phyloP scores from a whole-genome alignment of 179 eudicot genomes.

The Patellifolia procumbens region DNA sequence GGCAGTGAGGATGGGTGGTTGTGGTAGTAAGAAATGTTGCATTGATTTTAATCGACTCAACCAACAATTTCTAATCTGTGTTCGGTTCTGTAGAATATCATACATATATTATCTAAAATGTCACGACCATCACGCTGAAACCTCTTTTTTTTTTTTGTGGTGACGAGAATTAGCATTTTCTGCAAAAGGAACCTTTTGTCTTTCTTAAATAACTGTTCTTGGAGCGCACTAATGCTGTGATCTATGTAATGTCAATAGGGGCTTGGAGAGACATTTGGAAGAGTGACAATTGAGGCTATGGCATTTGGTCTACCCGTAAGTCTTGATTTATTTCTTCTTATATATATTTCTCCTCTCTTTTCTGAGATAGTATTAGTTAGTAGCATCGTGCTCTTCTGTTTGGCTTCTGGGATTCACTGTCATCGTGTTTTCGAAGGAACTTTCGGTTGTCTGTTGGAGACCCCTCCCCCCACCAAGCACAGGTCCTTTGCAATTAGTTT shows the following conservation, averaged over 20 bases:
- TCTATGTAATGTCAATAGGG: slow-evolving; percentile 51
- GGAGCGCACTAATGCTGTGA: slow-evolving; percentile 17
- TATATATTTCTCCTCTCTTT: background rate
- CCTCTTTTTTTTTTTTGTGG: background rate
- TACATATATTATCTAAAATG: background rate
- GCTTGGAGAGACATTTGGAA: slow-evolving; percentile 96
- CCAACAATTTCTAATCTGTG: background rate
- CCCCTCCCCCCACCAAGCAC: background rate
- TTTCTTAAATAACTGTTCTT: slow-evolving; percentile 5
- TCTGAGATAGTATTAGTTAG: background rate
- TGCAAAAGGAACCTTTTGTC: background rate
- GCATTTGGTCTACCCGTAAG: slow-evolving; percentile 96
- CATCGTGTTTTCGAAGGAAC: background rate
- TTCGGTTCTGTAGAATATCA: background rate
- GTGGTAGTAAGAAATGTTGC: background rate
- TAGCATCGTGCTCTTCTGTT: too few relatives aligned
- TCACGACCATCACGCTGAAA: background rate
- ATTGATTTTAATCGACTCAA: background rate
- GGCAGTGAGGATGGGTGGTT: background rate
- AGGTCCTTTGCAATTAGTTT: background rate
- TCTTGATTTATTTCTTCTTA: slow-evolving; percentile 14
- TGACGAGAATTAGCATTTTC: background rate
- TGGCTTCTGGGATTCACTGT: background rate
- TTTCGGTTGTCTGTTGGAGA: background rate
- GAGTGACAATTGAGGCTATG: slow-evolving; percentile 99